A percentile compares a stretch with the other conserved stretches of the same genome.
Conservation (phyloP, 352 stramenopile species). For the Globisporangium middletonii region DNA sequence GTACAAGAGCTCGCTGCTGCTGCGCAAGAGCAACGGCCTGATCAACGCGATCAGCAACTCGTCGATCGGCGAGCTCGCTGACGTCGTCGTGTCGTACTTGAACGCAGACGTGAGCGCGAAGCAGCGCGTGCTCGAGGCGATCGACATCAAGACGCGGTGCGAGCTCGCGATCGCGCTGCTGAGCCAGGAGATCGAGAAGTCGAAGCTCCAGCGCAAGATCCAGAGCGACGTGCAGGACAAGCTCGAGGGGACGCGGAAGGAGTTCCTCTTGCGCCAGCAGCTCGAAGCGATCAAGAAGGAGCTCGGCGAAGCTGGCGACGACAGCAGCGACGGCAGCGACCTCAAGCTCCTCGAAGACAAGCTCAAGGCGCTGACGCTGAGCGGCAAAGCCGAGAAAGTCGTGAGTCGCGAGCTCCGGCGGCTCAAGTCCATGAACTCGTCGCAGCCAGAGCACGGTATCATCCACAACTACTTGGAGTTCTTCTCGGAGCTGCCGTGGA, state of each 20-base stretch:
- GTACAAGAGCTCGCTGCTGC: slow-evolving; percentile 47
- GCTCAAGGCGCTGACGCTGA: slow-evolving; percentile 40
- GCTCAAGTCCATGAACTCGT: slow-evolving; percentile 72
- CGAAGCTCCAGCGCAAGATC: slow-evolving; percentile 60
- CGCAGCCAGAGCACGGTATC: slow-evolving; percentile 72
- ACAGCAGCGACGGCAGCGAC: slow-evolving; percentile 33
- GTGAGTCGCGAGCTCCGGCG: slow-evolving; percentile 52
- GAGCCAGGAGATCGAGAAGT: slow-evolving; percentile 55
- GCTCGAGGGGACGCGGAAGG: slow-evolving; percentile 55
- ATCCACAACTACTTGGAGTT: slow-evolving; percentile 83
- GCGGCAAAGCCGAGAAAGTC: slow-evolving; percentile 52
- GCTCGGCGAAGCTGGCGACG: slow-evolving; percentile 72
- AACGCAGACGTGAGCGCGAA: slow-evolving; percentile 49
- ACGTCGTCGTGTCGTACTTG: slow-evolving; percentile 68
- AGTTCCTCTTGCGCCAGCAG: slow-evolving; percentile 97
- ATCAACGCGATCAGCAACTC: slow-evolving; percentile 61
- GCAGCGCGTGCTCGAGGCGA: slow-evolving; percentile 48
- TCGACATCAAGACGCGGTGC: slow-evolving; percentile 35
- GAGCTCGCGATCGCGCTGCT: slow-evolving; percentile 43
- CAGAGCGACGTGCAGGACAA: slow-evolving; percentile 68
- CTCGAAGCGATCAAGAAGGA: slow-evolving; percentile 99
- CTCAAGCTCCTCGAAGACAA: slow-evolving; percentile 58
- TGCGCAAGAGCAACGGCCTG: slow-evolving; percentile 49
- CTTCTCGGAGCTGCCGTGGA: slow-evolving; percentile 71
- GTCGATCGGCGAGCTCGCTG: slow-evolving; percentile 53